Conservation (phyloP, 371 early-diverging fungal species). For the Chytridium lagenaria region DNA sequence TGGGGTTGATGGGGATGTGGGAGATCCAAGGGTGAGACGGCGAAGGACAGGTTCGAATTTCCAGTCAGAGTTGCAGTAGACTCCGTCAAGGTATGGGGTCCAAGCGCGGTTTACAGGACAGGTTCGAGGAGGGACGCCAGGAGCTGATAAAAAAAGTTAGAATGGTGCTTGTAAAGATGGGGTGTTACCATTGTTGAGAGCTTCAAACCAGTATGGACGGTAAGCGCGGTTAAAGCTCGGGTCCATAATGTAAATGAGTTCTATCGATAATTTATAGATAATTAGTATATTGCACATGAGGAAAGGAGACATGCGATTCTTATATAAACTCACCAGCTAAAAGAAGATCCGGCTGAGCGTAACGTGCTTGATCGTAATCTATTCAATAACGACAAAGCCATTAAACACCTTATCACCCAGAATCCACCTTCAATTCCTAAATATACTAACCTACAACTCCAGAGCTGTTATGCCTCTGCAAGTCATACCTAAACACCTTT, state of each 20-base stretch:
- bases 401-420: no score
- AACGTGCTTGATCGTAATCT: neutral
- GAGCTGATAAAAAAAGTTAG: no score
- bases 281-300: no score
- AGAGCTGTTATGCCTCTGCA: neutral
- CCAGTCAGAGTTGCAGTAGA: neutral
- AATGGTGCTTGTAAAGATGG: neutral
- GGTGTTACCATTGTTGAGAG: slow-evolving; percentile 2
- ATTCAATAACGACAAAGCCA: neutral
- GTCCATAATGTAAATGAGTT: neutral
- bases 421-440: neutral
- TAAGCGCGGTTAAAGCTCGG: neutral
- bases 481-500: neutral
- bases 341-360: slow-evolving; percentile 8
- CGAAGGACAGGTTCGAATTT: neutral
- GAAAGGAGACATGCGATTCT: neutral
- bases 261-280: no score
- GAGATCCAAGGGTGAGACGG: neutral
- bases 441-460: neutral
- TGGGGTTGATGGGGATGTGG: neutral
- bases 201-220: slow-evolving; percentile 3
- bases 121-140: neutral
- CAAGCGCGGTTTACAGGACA: neutral
- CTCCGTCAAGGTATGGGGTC: neutral
- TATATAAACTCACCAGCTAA: neutral